Evolutionary conservation across 2,329 filamentous ascomycete species (phyloP).

Genomic region (Ophiostoma quercus): DNA sequence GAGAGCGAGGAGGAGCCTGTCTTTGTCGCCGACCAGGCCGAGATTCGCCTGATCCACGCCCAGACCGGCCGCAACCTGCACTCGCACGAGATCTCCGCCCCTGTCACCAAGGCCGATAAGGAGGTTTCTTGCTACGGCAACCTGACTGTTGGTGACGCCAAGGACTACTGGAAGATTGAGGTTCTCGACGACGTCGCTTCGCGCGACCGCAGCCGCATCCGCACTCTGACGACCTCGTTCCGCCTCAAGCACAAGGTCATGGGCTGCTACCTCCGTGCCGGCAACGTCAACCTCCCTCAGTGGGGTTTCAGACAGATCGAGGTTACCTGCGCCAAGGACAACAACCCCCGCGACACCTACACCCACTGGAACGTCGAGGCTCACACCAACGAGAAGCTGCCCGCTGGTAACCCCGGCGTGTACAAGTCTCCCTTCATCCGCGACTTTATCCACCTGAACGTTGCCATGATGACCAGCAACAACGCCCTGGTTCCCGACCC

Average conservation of each 20-base stretch:
- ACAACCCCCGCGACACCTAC: conserved; percentile 87
- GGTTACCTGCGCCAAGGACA: conserved; percentile 87
- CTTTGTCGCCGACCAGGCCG: conserved; percentile 71
- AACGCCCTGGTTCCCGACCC: conserved; percentile 96
- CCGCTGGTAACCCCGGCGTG: conserved; percentile 77
- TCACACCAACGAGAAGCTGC: conserved; percentile 88
- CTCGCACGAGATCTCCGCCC: conserved; percentile 84
- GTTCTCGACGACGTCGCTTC: conserved; percentile 86
- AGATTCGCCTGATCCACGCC: conserved; percentile 83
- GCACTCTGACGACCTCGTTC: conserved; percentile 91
- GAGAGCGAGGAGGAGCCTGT: conserved; percentile 64
- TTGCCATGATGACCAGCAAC: conserved; percentile 99
- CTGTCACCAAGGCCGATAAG: conserved; percentile 79
- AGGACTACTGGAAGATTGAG: conserved; percentile 95
- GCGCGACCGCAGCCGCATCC: conserved; percentile 74
- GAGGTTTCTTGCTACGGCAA: conserved; percentile 98
- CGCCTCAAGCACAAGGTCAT: conserved; percentile 75
- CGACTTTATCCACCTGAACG: conserved; percentile 96
- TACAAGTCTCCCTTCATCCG: conserved; percentile 97
- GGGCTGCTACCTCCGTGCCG: conserved; percentile 89
- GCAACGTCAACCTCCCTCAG: conserved; percentile 92
- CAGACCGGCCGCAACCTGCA: conserved; percentile 97
- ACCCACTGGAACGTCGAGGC: conserved; percentile 99
- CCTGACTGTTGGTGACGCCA: conserved; percentile 88
- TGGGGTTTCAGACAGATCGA: conserved; percentile 99